Evolutionary conservation across 257 asterid species (phyloP).

Genomic region (Cynanchum wilfordii): DNA sequence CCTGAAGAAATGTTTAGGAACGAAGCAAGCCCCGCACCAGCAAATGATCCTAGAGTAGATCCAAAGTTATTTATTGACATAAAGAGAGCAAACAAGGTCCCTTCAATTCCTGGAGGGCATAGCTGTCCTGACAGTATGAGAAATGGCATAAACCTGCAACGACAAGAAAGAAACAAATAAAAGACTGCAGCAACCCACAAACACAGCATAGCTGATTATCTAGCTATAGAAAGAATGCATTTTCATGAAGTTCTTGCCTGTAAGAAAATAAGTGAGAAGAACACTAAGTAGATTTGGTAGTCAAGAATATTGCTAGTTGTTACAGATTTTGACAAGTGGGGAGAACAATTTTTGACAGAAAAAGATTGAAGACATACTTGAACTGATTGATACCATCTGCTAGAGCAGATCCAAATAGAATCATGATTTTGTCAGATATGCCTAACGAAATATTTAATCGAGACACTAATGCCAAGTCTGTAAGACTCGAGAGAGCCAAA

Average conservation of each 20-base stretch:
- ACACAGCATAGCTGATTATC: not conserved
- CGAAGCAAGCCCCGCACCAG: conserved; percentile 83
- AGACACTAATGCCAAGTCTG: conserved; percentile 67
- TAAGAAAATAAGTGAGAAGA: not conserved
- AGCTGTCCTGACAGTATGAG: conserved; percentile 93
- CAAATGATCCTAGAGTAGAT: conserved; percentile 64
- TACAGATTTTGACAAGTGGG: not conserved
- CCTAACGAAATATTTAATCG: conserved; percentile 56
- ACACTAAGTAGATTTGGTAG: not conserved
- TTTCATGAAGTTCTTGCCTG: not conserved
- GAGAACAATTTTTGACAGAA: not conserved
- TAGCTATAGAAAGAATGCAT: not conserved
- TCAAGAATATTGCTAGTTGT: not conserved
- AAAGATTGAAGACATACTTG: conserved; percentile 49
- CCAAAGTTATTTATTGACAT: conserved; percentile 96
- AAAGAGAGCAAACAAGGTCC: conserved; percentile 85
- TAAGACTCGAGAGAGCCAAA: conserved; percentile 48
- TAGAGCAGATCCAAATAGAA: conserved; percentile 83
- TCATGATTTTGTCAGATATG: conserved; percentile 66
- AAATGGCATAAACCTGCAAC: conserved; percentile 92
- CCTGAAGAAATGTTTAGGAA: conserved; percentile 78
- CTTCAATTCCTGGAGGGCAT: conserved; percentile 94
- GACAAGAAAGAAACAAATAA: not conserved
- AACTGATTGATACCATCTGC: conserved; percentile 90
- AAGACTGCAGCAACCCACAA: not conserved